Evolutionary conservation across 495 filamentous ascomycete genomes (phyloP).

Genomic region (Neurospora sublineolata): DNA sequence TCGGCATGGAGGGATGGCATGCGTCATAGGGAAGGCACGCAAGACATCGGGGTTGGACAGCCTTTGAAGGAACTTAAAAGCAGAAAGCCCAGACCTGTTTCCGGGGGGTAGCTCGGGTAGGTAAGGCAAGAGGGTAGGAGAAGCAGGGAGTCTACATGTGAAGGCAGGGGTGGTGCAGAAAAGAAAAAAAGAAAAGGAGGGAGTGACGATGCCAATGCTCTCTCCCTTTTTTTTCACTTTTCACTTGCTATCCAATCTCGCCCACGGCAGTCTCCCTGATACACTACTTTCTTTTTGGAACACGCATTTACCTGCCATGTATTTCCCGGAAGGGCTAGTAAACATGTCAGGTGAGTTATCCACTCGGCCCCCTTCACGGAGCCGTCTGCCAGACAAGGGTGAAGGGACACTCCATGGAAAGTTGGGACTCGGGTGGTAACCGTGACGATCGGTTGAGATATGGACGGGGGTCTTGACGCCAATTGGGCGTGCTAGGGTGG

Average conservation of each 20-base stretch:
- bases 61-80: not conserved
- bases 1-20: slow-evolving; percentile 2
- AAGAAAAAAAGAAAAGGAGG: not conserved
- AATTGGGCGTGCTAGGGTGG: not conserved
- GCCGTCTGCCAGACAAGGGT: not conserved
- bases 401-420: not conserved
- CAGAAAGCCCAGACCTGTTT: not conserved
- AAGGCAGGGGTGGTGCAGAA: not conserved
- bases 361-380: not conserved
- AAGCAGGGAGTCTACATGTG: not conserved
- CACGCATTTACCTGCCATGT: not conserved
- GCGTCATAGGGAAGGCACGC: slow-evolving; percentile 14
- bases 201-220: not conserved
- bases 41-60: not conserved
- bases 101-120: not conserved
- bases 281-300: not conserved
- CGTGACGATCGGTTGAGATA: slow-evolving; percentile 2
- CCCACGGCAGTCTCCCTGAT: not conserved
- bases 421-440: not conserved
- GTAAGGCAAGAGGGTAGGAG: not conserved
- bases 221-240: not conserved
- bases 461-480: not conserved
- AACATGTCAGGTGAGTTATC: not conserved
- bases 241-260: not conserved
- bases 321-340: not conserved